Conservation (phyloP, 192 early-diverging fungal species). For the Endogone sp. region DNA sequence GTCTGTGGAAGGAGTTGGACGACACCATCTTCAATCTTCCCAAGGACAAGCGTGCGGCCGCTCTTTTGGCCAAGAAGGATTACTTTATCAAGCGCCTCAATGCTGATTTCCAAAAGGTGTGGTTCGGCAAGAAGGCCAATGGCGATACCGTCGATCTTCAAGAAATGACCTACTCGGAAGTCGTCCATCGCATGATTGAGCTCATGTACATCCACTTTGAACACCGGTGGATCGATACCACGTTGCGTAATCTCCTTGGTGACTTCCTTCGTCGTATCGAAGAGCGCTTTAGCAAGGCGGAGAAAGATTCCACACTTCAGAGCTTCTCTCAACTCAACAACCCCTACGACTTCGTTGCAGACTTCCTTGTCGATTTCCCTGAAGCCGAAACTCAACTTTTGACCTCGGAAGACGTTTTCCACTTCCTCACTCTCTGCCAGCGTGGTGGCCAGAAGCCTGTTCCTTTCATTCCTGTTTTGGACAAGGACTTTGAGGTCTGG, state of each 20-base stretch:
- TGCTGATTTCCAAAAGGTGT: constrained; percentile 89
- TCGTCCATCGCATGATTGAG: constrained; percentile 75
- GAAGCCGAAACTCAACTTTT: constrained; percentile 66
- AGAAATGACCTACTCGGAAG: constrained; percentile 94
- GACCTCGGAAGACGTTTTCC: constrained; percentile 80
- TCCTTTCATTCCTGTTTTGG: constrained; percentile 84
- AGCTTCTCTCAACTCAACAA: constrained; percentile 56
- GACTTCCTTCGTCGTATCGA: constrained; percentile 84
- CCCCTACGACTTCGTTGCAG: constrained; percentile 60
- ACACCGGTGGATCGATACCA: constrained; percentile 73
- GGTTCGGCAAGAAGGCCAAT: constrained; percentile 86
- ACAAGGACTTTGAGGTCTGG: constrained; percentile 85
- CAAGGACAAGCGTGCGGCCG: constrained; percentile 70
- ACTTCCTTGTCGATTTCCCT: constrained; percentile 68
- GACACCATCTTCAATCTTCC: constrained; percentile 79
- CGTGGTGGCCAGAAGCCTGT: constrained; percentile 84
- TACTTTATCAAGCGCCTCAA: constrained; percentile 85
- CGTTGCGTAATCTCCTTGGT: constrained; percentile 64
- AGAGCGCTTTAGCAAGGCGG: constrained; percentile 74
- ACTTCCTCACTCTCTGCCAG: constrained; percentile 72
- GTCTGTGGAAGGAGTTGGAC: constrained; percentile 77
- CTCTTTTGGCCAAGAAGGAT: constrained; percentile 75
- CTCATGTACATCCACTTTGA: constrained; percentile 73
- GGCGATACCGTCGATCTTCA: constrained; percentile 74
- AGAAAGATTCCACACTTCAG: constrained; percentile 59